Evolutionary conservation across 192 early-diverging fungal genomes (phyloP).

Genomic region (Coemansia reversa): DNA sequence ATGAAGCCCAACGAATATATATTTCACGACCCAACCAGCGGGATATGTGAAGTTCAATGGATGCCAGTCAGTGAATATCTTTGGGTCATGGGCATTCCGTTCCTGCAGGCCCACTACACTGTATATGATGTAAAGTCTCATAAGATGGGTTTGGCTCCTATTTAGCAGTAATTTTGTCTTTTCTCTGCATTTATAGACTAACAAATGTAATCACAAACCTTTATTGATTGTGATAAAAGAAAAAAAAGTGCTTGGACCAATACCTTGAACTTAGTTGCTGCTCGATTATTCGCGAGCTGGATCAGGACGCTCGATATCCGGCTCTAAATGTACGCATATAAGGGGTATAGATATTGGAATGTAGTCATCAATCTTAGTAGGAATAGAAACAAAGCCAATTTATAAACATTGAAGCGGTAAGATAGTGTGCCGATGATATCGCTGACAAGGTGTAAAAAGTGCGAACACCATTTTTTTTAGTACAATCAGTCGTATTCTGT

Average conservation of each 20-base stretch:
- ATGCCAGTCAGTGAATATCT: conserved; percentile 55
- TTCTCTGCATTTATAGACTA: neutral
- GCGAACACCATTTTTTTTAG: no score
- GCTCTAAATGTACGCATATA: conserved; percentile 18
- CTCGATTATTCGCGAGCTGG: neutral
- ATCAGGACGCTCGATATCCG: conserved; percentile 34
- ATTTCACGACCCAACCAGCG: conserved; percentile 43
- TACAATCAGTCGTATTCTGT: no score
- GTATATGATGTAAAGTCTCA: conserved; percentile 49
- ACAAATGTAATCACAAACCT: neutral
- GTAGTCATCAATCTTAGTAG: neutral
- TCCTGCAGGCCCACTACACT: conserved; percentile 54
- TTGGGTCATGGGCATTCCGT: conserved; percentile 53
- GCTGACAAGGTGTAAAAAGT: no score
- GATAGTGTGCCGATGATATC: no score
- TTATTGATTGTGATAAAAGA: neutral
- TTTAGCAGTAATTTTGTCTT: conserved; percentile 3
- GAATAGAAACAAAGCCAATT: no score
- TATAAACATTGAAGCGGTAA: no score
- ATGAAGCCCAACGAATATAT: conserved; percentile 48
- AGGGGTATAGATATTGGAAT: conserved; percentile 5
- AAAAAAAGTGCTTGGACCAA: conserved; percentile 5
- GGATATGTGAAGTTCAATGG: conserved; percentile 53
- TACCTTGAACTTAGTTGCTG: conserved; percentile 4
- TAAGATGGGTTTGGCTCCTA: conserved; percentile 45